Evolutionary conservation across 2,329 filamentous ascomycete species (phyloP), one percentile per base, ranked within the genome.

Genomic region (Dichotomopilus funicola): DNA sequence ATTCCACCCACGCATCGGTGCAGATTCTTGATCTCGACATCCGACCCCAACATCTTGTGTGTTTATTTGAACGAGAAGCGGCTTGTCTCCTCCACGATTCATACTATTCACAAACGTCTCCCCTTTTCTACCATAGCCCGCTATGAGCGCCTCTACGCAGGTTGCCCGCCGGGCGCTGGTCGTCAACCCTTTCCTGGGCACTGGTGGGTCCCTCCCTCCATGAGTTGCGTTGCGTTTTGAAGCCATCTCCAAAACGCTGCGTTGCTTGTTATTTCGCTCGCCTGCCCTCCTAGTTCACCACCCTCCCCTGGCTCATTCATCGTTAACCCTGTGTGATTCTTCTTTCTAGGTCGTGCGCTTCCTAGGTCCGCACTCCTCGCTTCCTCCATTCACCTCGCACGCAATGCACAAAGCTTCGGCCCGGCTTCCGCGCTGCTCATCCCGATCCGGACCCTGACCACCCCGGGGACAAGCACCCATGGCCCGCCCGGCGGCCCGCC

Each of bases 401-500:
- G 75, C 55, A 76, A 78, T 62, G 65, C 75, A 57, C 71, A 72
- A 59, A 73, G 72, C 59, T 67, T 80, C 41, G 70, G 73, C 51
- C 72, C 78, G 33, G 78, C 79, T 12, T 71, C 83, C 63, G 80
- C 81, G 46, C 72, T 85, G 38, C 69, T 85, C 56, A 75, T 85
- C 53, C 81, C 82, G 13, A 67, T 75, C 56, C 79, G 83, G 66
- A 70, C 71, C 64, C 73, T 84, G 64, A 76, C 78, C 47, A 86
- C 83, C 45, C 53, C 58, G 63, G 81, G 85, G 56, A 77, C 80
- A 68, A 74, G 75, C 54, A 70, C 78, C 52, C 73, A 77, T 57
- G 68, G 72, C 33, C 71, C 72, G 38, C 75, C 80, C 51, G 76
- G 79, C 53, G 85, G 81, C 49, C 91, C 90, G 45, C 91, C 91